These are phyloP conservation scores for Naegleria fowleri DNA, from an alignment of 208 protist genomes.

Conservation along the genomic window DNA sequence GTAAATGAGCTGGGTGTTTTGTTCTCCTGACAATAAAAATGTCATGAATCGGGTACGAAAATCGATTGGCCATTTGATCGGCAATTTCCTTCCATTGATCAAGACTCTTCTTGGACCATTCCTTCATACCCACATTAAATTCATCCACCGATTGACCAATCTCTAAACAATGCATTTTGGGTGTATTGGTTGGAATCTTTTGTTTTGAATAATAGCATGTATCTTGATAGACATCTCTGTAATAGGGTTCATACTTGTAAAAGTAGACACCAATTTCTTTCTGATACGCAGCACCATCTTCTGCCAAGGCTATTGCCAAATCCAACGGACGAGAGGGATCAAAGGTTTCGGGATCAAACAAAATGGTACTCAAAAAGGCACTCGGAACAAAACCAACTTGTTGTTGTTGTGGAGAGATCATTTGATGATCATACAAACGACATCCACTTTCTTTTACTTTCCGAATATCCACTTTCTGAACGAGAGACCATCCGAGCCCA, in stretches of 20 bases:
- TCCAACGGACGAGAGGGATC: not conserved
- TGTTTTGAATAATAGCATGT: not conserved
- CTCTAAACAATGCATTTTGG: not conserved
- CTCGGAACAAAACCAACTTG: not conserved
- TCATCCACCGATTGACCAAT: not conserved
- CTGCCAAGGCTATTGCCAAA: not conserved
- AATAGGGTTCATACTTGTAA: not conserved
- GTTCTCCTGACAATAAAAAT: not conserved
- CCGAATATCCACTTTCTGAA: not conserved
- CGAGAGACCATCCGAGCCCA: not conserved
- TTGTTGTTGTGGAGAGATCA: not conserved
- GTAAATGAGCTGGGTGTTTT: not conserved
- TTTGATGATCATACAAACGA: not conserved
- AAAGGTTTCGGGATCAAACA: not conserved
- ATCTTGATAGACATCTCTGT: not conserved
- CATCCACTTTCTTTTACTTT: not conserved
- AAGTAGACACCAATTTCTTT: not conserved
- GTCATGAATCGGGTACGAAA: not conserved
- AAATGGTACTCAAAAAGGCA: not conserved
- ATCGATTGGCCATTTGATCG: not conserved
- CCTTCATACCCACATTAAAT: not conserved
- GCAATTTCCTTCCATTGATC: not conserved
- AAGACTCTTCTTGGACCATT: not conserved
- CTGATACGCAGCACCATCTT: not conserved
- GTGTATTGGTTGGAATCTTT: not conserved